Evolutionary conservation across 192 early-diverging fungal genomes (phyloP).

Genomic region (Gaertneriomyces sp.): DNA sequence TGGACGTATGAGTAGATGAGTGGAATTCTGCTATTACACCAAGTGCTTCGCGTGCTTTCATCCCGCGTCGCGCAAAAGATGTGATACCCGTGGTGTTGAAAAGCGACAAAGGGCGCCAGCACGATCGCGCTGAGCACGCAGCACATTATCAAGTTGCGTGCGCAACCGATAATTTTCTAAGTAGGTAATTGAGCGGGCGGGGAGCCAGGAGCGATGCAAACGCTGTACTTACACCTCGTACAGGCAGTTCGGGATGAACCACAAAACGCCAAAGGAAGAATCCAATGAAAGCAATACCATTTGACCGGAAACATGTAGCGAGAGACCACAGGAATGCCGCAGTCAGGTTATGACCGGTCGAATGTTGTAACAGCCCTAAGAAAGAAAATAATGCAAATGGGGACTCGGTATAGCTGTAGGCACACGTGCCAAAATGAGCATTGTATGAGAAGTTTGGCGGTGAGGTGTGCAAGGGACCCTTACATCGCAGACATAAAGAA

Average conservation of each 20-base stretch:
- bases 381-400: slow-evolving; percentile 78
- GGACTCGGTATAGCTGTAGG: slow-evolving; percentile 70
- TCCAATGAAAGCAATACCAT: slow-evolving; percentile 77
- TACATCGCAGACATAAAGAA: slow-evolving; percentile 85
- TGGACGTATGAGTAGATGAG: slow-evolving; percentile 82
- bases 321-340: slow-evolving; percentile 66
- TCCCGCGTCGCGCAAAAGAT: slow-evolving; percentile 52
- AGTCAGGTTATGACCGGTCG: slow-evolving; percentile 33
- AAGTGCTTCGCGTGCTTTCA: slow-evolving; percentile 42
- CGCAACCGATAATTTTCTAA: slow-evolving; percentile 18
- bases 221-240: background rate
- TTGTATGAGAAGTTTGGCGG: background rate
- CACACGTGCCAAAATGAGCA: background rate
- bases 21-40: slow-evolving; percentile 64
- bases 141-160: background rate
- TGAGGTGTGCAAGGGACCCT: background rate
- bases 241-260: slow-evolving; percentile 9
- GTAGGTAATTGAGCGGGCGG: slow-evolving; percentile 3
- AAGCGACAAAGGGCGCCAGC: slow-evolving; percentile 21
- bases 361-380: slow-evolving; percentile 63
- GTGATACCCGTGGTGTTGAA: slow-evolving; percentile 33
- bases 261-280: slow-evolving; percentile 76
- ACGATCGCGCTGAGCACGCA: slow-evolving; percentile 13
- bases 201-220: background rate
- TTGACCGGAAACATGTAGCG: slow-evolving; percentile 66